Evolutionary conservation across 768 basidiomycete species (phyloP).

Genomic region (Suillus lakei): DNA sequence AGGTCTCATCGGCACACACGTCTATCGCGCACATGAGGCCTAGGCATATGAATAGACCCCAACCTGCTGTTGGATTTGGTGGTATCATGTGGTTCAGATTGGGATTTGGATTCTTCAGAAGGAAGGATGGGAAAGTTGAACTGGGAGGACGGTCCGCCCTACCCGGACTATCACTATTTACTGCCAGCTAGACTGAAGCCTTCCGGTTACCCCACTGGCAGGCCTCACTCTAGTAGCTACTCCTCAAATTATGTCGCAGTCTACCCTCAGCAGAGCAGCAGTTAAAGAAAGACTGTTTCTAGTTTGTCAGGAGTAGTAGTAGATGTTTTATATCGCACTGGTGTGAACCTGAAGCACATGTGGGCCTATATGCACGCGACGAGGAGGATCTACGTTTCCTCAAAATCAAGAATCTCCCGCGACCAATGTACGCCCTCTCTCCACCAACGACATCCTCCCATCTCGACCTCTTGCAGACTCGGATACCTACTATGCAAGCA

Average conservation of each 20-base stretch:
- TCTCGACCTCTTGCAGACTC: not conserved
- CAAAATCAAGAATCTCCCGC: not conserved
- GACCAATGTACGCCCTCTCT: not conserved
- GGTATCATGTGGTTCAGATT: not conserved
- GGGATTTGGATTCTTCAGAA: not conserved
- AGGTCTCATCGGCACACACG: not conserved
- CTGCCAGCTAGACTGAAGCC: not conserved
- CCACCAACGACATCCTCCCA: conserved; percentile 3
- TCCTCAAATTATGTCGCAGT: not conserved
- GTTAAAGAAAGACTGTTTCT: too few relatives aligned
- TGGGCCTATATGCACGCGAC: not conserved
- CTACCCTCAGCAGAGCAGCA: too few relatives aligned
- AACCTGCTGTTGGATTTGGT: not conserved
- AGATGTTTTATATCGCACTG: not conserved
- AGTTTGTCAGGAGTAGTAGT: not conserved
- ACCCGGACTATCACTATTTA: too few relatives aligned
- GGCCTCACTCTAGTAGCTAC: not conserved
- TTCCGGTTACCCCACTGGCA: not conserved
- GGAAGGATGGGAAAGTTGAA: not conserved
- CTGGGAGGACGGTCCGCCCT: not conserved
- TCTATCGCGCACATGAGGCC: not conserved
- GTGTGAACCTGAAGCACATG: not conserved
- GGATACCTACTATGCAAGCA: not conserved
- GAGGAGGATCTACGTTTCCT: not conserved
- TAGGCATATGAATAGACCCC: not conserved